Conservation (phyloP, 495 filamentous ascomycete species). For the Penicillium nucicola region DNA sequence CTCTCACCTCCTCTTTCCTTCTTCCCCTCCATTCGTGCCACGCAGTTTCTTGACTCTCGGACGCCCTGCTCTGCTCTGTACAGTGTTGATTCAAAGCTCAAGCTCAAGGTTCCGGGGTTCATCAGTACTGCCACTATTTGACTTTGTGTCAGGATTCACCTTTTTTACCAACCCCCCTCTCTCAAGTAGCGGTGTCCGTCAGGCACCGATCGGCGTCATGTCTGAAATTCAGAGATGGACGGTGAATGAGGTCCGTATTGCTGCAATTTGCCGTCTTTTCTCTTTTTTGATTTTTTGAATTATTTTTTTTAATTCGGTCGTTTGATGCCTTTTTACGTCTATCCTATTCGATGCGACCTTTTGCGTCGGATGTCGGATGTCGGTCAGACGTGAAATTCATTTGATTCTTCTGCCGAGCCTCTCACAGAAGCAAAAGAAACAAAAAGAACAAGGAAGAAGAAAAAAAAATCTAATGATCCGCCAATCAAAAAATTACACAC, state of each 20-base stretch:
- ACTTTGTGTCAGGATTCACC: too few relatives aligned
- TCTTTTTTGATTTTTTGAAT: background rate
- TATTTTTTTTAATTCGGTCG: background rate
- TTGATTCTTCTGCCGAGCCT: background rate
- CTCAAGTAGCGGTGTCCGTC: constrained; percentile 20
- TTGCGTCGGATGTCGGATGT: constrained; percentile 23
- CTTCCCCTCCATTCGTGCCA: background rate
- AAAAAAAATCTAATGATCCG: background rate
- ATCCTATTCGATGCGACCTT: constrained; percentile 2
- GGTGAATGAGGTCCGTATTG: constrained; percentile 35
- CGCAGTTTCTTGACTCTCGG: background rate
- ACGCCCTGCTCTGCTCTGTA: background rate
- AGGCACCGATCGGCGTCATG: constrained; percentile 26
- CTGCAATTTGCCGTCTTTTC: constrained; percentile 7
- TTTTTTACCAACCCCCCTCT: background rate
- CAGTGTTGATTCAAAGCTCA: too few relatives aligned
- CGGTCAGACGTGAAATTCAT: constrained; percentile 9
- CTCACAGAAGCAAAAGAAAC: background rate
- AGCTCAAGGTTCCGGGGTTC: background rate
- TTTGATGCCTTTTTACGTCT: too few relatives aligned
- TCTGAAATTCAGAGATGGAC: constrained; percentile 40
- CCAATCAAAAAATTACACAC: constrained; percentile 13
- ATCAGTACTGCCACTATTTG: too few relatives aligned
- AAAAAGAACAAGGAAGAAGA: background rate
- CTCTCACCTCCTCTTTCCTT: background rate